These are phyloP conservation scores for Ogataea ganodermae DNA, from an alignment of 805 yeast species.

Conservation along the genomic window DNA sequence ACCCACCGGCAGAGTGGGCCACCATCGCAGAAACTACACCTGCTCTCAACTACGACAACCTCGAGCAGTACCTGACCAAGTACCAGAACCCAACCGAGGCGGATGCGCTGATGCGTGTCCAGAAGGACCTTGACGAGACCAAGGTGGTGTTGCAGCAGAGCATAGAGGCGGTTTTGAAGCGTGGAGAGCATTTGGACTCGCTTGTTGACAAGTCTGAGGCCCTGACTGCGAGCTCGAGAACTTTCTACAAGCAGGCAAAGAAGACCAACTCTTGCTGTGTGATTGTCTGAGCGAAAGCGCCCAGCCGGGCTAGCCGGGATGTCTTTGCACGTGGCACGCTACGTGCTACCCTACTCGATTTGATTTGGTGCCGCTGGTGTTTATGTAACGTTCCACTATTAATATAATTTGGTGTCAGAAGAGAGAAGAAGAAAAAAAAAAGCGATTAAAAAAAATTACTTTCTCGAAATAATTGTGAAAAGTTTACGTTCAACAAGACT, in stretches of 20 bases:
- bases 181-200: slow-evolving; percentile 95
- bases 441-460: neutral
- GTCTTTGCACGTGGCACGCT: too few relatives aligned
- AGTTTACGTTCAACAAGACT: neutral
- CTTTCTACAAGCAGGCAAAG: slow-evolving; percentile 97
- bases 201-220: slow-evolving; percentile 96
- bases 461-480: slow-evolving; percentile 2
- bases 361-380: slow-evolving; percentile 1
- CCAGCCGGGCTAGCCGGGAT: slow-evolving; percentile 12
- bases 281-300: slow-evolving; percentile 47
- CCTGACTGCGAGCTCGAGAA: slow-evolving; percentile 79
- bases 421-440: neutral
- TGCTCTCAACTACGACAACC: slow-evolving; percentile 53
- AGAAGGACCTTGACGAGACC: slow-evolving; percentile 96
- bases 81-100: slow-evolving; percentile 98
- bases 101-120: slow-evolving; percentile 94
- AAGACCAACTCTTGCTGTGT: slow-evolving; percentile 90
- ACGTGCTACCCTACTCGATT: neutral
- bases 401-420: neutral
- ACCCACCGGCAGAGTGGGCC: slow-evolving; percentile 75
- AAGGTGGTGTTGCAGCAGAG: slow-evolving; percentile 95
- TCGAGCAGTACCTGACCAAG: slow-evolving; percentile 70
- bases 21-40: slow-evolving; percentile 46
- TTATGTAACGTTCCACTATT: slow-evolving; percentile 1
- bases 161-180: slow-evolving; percentile 87